Conservation (phyloP, 148 eudicot genomes). For the Salicornia ramosissima region DNA sequence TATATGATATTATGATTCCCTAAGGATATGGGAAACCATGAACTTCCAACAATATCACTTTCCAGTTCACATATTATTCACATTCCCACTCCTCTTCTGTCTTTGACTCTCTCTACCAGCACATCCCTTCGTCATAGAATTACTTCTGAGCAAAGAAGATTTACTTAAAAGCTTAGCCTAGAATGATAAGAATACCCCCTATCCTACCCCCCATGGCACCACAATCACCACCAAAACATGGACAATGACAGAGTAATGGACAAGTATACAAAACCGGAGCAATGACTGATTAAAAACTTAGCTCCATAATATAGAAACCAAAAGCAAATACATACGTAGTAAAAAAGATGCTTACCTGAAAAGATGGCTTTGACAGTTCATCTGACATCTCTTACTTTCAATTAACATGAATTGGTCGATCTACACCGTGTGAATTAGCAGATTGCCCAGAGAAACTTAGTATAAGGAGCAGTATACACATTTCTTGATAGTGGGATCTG, state of each 20-base stretch:
- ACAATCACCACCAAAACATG: neutral
- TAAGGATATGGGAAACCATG: neutral
- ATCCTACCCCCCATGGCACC: neutral
- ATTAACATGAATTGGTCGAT: neutral
- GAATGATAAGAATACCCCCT: neutral
- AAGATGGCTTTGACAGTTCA: neutral
- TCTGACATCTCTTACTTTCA: slow-evolving; percentile 7
- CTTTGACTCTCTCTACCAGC: neutral
- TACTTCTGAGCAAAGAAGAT: neutral
- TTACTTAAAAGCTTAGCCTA: neutral
- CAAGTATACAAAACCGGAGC: neutral
- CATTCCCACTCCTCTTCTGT: neutral
- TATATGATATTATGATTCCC: too few relatives aligned
- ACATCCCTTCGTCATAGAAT: neutral
- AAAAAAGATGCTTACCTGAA: slow-evolving; percentile 12
- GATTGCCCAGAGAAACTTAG: neutral
- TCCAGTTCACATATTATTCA: too few relatives aligned
- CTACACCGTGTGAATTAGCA: neutral
- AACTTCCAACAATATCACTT: neutral
- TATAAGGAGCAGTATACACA: neutral
- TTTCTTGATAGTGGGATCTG: neutral
- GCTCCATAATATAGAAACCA: neutral
- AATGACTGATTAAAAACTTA: neutral
- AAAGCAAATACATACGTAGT: neutral
- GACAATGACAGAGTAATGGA: neutral